A percentile compares a stretch with the other conserved stretches of the same genome.
phyloP scores from a whole-genome alignment of 1,284 basidiomycete species.

The Golubevia sp. region DNA sequence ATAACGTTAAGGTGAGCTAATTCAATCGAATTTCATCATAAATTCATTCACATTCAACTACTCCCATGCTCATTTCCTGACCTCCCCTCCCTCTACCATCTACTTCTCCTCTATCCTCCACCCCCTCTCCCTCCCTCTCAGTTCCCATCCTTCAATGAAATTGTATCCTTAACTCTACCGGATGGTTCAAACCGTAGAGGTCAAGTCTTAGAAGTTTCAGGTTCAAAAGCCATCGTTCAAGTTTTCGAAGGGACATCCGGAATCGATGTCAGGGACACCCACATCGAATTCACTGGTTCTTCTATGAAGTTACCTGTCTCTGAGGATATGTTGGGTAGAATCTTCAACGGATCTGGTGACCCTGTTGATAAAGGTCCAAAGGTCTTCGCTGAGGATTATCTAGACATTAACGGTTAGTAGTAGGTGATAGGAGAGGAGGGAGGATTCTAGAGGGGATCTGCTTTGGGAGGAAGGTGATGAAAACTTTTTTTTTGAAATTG shows the following conservation, averaged over 20 bases:
- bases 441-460: too few relatives aligned
- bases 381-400: slow-evolving; percentile 98
- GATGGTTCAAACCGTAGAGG: slow-evolving; percentile 94
- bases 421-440: not conserved
- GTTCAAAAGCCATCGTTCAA: slow-evolving; percentile 98
- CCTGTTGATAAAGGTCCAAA: slow-evolving; percentile 98
- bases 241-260: slow-evolving; percentile 97
- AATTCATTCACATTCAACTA: too few relatives aligned
- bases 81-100: slow-evolving; percentile 63
- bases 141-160: slow-evolving; percentile 99
- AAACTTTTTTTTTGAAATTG: too few relatives aligned
- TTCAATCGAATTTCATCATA: not conserved
- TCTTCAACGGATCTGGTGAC: slow-evolving; percentile 98
- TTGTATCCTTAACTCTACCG: slow-evolving; percentile 91
- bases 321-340: slow-evolving; percentile 99
- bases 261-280: slow-evolving; percentile 94
- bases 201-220: slow-evolving; percentile 96
- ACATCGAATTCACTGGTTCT: slow-evolving; percentile 96
- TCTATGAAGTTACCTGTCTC: slow-evolving; percentile 99
- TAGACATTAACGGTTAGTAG: slow-evolving; percentile 91
- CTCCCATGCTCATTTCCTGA: slow-evolving; percentile 10
- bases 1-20: slow-evolving; percentile 83
- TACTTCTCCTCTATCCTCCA: not conserved
- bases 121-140: slow-evolving; percentile 1
- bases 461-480: too few relatives aligned